Percentiles rank a stretch among this genome's conserved stretches.
phyloP scores from a whole-genome alignment of 75 land plant species.

The Adiantum capillusveneris region DNA sequence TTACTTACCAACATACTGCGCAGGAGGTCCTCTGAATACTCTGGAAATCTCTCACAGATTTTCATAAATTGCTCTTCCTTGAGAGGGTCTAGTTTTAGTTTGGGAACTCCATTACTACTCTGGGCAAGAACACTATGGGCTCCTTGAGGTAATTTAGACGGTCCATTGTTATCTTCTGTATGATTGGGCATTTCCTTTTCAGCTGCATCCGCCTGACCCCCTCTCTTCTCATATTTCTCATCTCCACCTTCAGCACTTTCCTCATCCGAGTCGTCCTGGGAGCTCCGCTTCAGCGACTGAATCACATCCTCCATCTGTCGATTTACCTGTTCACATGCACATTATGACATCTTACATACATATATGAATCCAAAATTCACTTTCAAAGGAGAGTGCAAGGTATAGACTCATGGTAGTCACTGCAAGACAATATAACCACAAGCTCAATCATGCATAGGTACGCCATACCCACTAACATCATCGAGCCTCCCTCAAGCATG shows the following conservation, averaged over 20 bases:
- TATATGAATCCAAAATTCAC: no score
- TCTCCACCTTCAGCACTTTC: constrained; percentile 8
- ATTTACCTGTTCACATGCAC: constrained; percentile 28
- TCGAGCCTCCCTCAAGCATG: no score
- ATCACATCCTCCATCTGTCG: constrained; percentile 43
- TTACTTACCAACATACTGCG: constrained; percentile 29
- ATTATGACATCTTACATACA: no score
- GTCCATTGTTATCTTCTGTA: neutral
- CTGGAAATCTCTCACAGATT: constrained; percentile 15
- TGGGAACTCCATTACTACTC: neutral
- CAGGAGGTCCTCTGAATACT: constrained; percentile 32
- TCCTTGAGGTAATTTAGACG: neutral
- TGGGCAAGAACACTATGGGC: neutral
- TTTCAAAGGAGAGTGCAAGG: no score
- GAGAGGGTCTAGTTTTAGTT: neutral
- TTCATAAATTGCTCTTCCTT: constrained; percentile 14
- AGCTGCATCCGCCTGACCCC: neutral
- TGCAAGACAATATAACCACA: neutral
- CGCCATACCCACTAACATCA: no score
- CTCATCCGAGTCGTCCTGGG: constrained; percentile 11
- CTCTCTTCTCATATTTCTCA: constrained; percentile 8
- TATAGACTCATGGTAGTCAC: no score
- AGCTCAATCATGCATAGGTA: neutral
- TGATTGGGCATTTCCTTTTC: neutral
- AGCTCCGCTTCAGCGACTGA: constrained; percentile 16